Conservation (phyloP, 139 green algal genomes). For the Micromonas pusilla region DNA sequence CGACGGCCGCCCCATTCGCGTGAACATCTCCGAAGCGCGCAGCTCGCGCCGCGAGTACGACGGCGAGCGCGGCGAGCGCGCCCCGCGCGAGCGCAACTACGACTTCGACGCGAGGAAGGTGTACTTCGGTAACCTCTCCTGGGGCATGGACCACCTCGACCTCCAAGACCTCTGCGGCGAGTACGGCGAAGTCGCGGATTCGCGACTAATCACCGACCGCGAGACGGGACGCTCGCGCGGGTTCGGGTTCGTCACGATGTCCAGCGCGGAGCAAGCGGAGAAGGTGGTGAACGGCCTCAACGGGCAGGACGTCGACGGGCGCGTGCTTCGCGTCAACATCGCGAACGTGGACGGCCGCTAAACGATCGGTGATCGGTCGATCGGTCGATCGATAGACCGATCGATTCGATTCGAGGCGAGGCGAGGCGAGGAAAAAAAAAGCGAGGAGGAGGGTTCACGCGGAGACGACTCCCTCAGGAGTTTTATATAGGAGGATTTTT, state of each 20-base stretch:
- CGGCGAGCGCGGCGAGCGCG: neutral
- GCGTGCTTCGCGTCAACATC: constrained; percentile 38
- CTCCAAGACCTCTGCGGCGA: constrained; percentile 52
- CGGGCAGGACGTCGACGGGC: constrained; percentile 41
- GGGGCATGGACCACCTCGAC: constrained; percentile 48
- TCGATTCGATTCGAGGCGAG: too few relatives aligned
- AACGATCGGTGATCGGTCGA: too few relatives aligned
- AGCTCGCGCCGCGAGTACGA: neutral
- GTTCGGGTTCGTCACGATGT: constrained; percentile 69
- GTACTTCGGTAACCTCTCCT: constrained; percentile 63
- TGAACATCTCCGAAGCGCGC: constrained; percentile 15
- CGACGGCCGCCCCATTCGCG: constrained; percentile 13
- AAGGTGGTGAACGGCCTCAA: constrained; percentile 11
- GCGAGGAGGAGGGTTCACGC: too few relatives aligned
- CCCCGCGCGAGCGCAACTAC: neutral
- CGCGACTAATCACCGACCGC: constrained; percentile 48
- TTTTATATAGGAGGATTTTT: too few relatives aligned
- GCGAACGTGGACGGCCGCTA: constrained; percentile 29
- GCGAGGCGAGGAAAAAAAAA: too few relatives aligned
- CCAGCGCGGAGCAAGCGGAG: constrained; percentile 33
- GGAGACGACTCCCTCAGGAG: too few relatives aligned
- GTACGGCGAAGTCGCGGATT: constrained; percentile 51
- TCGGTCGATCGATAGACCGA: too few relatives aligned
- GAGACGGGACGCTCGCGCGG: constrained; percentile 58
- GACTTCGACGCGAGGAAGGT: constrained; percentile 9